These are phyloP conservation scores for Magnolia sinica DNA, from an alignment of 164 flowering plant genomes.

Conservation along the genomic window DNA sequence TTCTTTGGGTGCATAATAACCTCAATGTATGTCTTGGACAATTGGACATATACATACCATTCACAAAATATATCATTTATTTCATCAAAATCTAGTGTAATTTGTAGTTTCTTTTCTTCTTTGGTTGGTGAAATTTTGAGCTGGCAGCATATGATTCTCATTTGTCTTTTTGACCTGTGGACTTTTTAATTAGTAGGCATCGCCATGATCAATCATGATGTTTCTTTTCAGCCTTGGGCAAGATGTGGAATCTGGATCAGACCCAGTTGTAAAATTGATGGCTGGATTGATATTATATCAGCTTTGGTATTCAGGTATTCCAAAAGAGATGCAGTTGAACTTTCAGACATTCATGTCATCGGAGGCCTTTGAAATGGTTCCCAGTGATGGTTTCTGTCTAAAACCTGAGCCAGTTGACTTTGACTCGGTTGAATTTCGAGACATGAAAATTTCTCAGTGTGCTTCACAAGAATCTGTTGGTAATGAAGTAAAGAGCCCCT, in stretches of 20 bases:
- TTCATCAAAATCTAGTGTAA: no score
- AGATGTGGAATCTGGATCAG: conserved; percentile 28
- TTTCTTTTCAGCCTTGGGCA: conserved; percentile 43
- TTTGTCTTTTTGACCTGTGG: no score
- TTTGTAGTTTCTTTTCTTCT: no score
- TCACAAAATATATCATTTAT: no score
- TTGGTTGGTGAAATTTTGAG: no score
- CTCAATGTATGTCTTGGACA: no score
- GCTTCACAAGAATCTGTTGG: conserved; percentile 54
- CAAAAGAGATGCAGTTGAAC: conserved; percentile 45
- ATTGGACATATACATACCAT: no score
- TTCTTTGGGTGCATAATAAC: no score
- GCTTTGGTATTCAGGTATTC: conserved; percentile 58
- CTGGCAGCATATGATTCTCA: no score
- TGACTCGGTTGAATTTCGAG: conserved; percentile 26
- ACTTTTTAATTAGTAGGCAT: background rate
- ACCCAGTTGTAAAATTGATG: conserved; percentile 49
- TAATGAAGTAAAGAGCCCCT: conserved; percentile 26
- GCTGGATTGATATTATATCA: conserved; percentile 59
- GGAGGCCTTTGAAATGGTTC: conserved; percentile 21
- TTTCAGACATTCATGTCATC: conserved; percentile 22
- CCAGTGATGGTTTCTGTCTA: background rate
- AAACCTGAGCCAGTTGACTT: conserved; percentile 9
- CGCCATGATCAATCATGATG: background rate
- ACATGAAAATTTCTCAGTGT: conserved; percentile 17